Conservation (phyloP, 345 rosid species). For the Boechera retrofracta region DNA sequence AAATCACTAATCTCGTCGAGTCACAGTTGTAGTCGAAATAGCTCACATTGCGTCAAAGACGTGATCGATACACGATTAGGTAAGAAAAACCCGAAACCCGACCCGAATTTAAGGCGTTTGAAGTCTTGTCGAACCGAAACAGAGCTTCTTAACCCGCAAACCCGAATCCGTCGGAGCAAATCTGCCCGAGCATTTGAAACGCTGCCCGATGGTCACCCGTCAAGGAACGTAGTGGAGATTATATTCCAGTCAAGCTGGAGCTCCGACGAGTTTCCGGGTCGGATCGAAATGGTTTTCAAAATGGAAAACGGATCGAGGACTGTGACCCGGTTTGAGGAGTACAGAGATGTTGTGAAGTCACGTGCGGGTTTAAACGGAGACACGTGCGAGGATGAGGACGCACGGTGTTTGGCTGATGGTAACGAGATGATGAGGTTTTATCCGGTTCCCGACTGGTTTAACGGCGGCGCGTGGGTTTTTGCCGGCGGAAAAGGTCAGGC, state of each 20-base stretch:
- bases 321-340: conserved; percentile 80
- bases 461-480: conserved; percentile 55
- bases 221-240: conserved; percentile 84
- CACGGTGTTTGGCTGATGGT: conserved; percentile 84
- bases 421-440: conserved; percentile 95
- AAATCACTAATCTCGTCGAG: conserved; percentile 10
- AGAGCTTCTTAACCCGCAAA: conserved; percentile 27
- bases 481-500: conserved; percentile 46
- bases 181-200: conserved; percentile 52
- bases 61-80: conserved; percentile 56
- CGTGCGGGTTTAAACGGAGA: conserved; percentile 43
- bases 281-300: conserved; percentile 80
- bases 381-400: conserved; percentile 71
- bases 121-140: conserved; percentile 42
- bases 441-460: conserved; percentile 49
- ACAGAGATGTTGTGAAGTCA: conserved; percentile 68
- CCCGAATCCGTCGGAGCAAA: conserved; percentile 42
- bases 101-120: conserved; percentile 33
- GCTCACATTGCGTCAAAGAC: conserved; percentile 55
- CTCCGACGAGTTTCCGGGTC: conserved; percentile 64
- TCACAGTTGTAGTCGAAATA: conserved; percentile 66
- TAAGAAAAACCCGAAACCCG: conserved; percentile 34
- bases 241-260: conserved; percentile 90
- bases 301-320: conserved; percentile 76
- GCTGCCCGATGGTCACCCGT: conserved; percentile 78